Evolutionary conservation across 2,329 filamentous ascomycete genomes (phyloP), one percentile per base, ranked within the genome.

Genomic region (Talaromyces islandicus): DNA sequence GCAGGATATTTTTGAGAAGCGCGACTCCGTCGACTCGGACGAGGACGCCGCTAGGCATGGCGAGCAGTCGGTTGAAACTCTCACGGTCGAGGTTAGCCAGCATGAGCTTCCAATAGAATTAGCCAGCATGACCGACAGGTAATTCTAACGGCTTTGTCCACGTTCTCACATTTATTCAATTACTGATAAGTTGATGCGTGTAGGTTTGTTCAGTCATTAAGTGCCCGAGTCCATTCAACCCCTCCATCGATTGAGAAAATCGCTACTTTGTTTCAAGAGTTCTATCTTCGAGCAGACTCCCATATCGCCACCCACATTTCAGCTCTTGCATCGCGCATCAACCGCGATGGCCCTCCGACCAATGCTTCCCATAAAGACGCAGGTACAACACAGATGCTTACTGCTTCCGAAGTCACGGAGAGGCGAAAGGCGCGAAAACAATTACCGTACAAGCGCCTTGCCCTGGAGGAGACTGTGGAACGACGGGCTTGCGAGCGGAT

Each of bases 81-180:
- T 74, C 53, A 67, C 66, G n/a, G 60, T 80, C 12, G 79, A 89
- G 3, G 84, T 90, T 64, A 88, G 90, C 60, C 88, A 94, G 64
- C 91, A 96, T 68, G 90, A 96, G 69, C 85, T 99, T 48, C 94
- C 94, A 14, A 94, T 97, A 69, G 94, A 99, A 81, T 85, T 99
- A 61, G 84, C 94, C 61, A 94, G 91, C 73, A 78, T 97, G 71
- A 91, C 89, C 21, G 93, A 97, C 75, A 90, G 90, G 91, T 92
- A 79, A 73, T 65, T 46, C 32, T 54, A 2, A 7, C 35, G 5
- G n/a, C 25, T 4, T 6, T 19, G n/a, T 30, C 11, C 30, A 25
- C 46, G 54, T n/a, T 48, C 17, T 25, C 14, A 17, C 58, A 48
- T 14, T 14, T 30, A 17, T 35, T 12, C 17, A n/a, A n/a, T 17